A percentile compares a stretch with the other conserved stretches of the same genome.
These are phyloP conservation scores for Metschnikowia kofuensis DNA, from an alignment of 805 yeast species.

Conservation along the genomic window DNA sequence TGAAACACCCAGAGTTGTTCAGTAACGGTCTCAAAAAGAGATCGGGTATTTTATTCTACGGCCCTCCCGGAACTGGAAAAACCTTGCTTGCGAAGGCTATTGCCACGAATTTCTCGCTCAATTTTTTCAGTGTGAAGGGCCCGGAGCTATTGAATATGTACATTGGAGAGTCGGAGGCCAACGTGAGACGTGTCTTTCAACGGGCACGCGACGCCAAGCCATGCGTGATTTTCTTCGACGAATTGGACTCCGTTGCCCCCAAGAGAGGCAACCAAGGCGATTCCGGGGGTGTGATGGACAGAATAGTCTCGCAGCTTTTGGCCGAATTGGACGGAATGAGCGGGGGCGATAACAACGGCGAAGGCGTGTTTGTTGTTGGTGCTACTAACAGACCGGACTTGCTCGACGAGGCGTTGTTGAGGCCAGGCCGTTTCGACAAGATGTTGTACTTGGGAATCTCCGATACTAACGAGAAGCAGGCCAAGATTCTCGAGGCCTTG, in stretches of 20 bases:
- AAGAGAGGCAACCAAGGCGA: conserved; percentile 98
- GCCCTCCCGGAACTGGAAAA: conserved; percentile 99
- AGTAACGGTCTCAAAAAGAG: conserved; percentile 87
- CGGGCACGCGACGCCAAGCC: conserved; percentile 95
- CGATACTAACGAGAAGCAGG: conserved; percentile 86
- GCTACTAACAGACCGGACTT: conserved; percentile 97
- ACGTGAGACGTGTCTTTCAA: conserved; percentile 91
- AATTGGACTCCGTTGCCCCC: conserved; percentile 96
- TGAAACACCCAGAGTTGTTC: conserved; percentile 88
- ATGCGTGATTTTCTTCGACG: conserved; percentile 96
- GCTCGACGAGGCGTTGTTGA: conserved; percentile 85
- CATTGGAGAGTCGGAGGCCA: conserved; percentile 97
- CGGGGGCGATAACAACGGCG: conserved; percentile 49
- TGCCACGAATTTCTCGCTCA: conserved; percentile 90
- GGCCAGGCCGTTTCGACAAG: conserved; percentile 96
- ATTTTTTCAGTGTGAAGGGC: conserved; percentile 95
- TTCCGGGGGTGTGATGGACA: conserved; percentile 98
- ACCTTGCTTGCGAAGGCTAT: conserved; percentile 95
- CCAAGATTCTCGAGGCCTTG: conserved; percentile 79
- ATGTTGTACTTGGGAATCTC: conserved; percentile 91
- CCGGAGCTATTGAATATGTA: conserved; percentile 97
- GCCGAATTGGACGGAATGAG: conserved; percentile 98
- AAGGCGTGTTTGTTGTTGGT: conserved; percentile 97
- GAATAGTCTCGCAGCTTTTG: conserved; percentile 91
- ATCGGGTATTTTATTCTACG: conserved; percentile 91